Base-by-base conservation (phyloP, 2,329 filamentous ascomycete genomes). In the Epichloe uncinata region DNA sequence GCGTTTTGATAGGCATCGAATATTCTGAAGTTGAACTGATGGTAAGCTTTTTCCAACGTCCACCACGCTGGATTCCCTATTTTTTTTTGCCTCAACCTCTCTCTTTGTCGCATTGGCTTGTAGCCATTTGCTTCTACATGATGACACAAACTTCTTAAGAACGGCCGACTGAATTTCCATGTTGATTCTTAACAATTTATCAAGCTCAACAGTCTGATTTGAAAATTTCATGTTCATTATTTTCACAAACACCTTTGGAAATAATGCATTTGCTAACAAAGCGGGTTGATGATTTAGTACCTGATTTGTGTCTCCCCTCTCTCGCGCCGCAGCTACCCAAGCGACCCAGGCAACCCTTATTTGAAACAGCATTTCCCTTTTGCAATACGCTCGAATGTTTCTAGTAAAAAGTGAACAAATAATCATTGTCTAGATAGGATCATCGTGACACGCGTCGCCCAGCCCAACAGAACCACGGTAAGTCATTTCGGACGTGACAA, bases 181-280 rank as follows among this genome's bases (percentile, higher is more conserved):
- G 77, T 78, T 73, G 77, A 79, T 61, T 60, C 46, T 57, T 69
- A 67, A 67, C 69, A 15, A 72, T 67, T 66, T 69, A 75, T 78
- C 77, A 80, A 79, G 75, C 76, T 80, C 74, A 79, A 78, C 74
- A 79, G 74, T 81, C 75, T 81, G 77, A 80, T 56, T 57, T 20
- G 30, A 46, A 36, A 34, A 26, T 16, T 18, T 22, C 30, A 11
- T 36, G 15, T 15, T 36, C 5, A 12, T 30, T 42, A 5, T 8
- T 41, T 26, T 16, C 12, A 34, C 46, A 33, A 16, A 30, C 4
- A 40, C 22, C 6, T 15, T 22, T 35, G 6, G 6, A 18, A 34
- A 18, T 9, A 18, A 33, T 12, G 34, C 46, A 42, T 11, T 13
- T 40, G n/a, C 18, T 40, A 47, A 45, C n/a, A 36, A 12, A 12